Percentiles rank a stretch among this genome's conserved stretches.
phyloP scores from a whole-genome alignment of 2,329 filamentous ascomycete species.

The Sarocladium strictum region DNA sequence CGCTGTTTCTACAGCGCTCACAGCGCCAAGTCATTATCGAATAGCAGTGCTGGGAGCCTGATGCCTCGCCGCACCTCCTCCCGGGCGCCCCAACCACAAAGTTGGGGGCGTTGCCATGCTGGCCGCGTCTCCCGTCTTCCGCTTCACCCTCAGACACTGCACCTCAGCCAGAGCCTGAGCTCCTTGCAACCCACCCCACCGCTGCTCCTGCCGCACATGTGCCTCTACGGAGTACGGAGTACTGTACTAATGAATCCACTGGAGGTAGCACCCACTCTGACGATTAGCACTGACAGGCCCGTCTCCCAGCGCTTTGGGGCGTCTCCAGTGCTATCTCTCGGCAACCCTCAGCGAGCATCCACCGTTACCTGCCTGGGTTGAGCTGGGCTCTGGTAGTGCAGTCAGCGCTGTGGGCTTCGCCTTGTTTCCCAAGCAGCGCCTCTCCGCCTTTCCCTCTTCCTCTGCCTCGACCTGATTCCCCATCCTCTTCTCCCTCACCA shows the following conservation, averaged over 20 bases:
- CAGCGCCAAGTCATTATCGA: too few relatives aligned
- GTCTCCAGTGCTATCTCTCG: not conserved
- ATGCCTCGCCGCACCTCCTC: not conserved
- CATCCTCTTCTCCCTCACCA: not conserved
- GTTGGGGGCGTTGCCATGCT: not conserved
- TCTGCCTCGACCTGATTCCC: not conserved
- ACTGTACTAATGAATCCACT: too few relatives aligned
- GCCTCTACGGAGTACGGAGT: too few relatives aligned
- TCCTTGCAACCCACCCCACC: not conserved
- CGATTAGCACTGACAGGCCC: too few relatives aligned
- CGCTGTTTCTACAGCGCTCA: not conserved
- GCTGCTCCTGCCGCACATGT: not conserved
- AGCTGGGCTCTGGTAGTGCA: not conserved
- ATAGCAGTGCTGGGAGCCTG: too few relatives aligned
- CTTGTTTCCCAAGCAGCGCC: conserved; percentile 4
- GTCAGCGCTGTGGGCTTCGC: too few relatives aligned
- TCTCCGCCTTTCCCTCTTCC: conserved; percentile 7
- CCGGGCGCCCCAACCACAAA: not conserved
- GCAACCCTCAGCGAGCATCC: conserved; percentile 1
- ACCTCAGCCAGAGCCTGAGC: not conserved
- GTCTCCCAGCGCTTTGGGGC: not conserved
- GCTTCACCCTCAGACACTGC: not conserved
- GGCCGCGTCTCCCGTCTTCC: too few relatives aligned
- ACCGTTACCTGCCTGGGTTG: not conserved
- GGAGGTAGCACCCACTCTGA: not conserved